Conservation (phyloP, 371 early-diverging fungal genomes). For the Apophysomyces trapeziformis region DNA sequence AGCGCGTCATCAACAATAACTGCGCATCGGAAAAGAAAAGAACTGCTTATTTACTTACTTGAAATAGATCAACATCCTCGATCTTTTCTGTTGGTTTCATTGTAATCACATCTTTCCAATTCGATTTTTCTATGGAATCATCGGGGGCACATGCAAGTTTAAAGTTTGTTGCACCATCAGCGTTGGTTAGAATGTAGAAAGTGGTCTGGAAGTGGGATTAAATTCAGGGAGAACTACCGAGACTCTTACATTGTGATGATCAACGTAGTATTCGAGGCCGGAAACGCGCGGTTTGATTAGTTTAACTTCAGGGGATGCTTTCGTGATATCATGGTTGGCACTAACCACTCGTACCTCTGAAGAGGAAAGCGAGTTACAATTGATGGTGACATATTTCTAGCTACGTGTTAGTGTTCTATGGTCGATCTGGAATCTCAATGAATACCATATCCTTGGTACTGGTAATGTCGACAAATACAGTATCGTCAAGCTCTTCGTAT, state of each 20-base stretch:
- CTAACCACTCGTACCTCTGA: conserved; percentile 73
- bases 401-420: not conserved
- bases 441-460: conserved; percentile 76
- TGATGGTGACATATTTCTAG: conserved; percentile 72
- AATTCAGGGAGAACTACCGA: not conserved
- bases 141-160: conserved; percentile 62
- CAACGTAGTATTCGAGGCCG: conserved; percentile 79
- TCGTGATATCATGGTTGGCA: conserved; percentile 50
- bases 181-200: conserved; percentile 78
- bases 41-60: conserved; percentile 31
- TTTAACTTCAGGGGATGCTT: conserved; percentile 32
- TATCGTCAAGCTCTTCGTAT: conserved; percentile 69
- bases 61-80: conserved; percentile 84
- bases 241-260: conserved; percentile 72
- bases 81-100: conserved; percentile 70
- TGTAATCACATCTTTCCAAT: conserved; percentile 70
- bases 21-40: no score
- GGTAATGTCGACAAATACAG: conserved; percentile 81
- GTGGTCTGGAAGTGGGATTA: conserved; percentile 43
- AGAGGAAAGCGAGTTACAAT: conserved; percentile 74
- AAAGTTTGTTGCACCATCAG: conserved; percentile 63
- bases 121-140: conserved; percentile 28
- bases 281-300: conserved; percentile 63
- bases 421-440: not conserved
- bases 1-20: no score